Percentiles rank a stretch among this genome's conserved stretches.
Conservation (phyloP, 1,284 basidiomycete species). For the Sphaerobolus stellatus region DNA sequence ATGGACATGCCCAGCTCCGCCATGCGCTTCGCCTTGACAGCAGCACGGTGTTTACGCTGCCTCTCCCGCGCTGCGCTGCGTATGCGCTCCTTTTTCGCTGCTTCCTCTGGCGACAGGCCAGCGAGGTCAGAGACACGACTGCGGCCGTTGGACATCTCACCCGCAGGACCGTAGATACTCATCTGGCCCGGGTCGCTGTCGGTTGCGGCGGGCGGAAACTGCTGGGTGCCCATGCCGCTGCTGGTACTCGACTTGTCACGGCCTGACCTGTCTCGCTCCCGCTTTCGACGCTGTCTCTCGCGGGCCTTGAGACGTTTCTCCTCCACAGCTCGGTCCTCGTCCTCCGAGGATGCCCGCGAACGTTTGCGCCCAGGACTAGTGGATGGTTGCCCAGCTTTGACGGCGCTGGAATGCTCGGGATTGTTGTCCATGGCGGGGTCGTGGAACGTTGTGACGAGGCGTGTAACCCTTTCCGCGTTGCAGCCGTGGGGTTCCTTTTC, state of each 20-base stretch:
- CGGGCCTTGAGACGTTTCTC: slow-evolving; percentile 75
- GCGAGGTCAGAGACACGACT: not conserved
- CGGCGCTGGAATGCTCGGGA: not conserved
- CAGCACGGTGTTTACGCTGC: slow-evolving; percentile 72
- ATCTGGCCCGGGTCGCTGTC: no score
- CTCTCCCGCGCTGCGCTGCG: slow-evolving; percentile 71
- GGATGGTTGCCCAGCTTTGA: not conserved
- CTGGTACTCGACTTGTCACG: slow-evolving; percentile 26
- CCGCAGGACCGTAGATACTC: slow-evolving; percentile 9
- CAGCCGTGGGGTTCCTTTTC: not conserved
- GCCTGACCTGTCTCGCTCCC: slow-evolving; percentile 57
- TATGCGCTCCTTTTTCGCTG: slow-evolving; percentile 61
- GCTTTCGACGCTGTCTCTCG: slow-evolving; percentile 73
- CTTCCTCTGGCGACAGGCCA: slow-evolving; percentile 60
- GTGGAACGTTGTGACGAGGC: slow-evolving; percentile 15
- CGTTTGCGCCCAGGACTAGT: slow-evolving; percentile 6
- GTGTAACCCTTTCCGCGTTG: slow-evolving; percentile 7
- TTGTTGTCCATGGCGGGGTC: slow-evolving; percentile 9
- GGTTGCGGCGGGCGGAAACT: no score
- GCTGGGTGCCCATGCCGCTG: slow-evolving; percentile 26
- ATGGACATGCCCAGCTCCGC: slow-evolving; percentile 73
- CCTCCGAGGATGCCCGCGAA: slow-evolving; percentile 14
- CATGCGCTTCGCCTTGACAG: slow-evolving; percentile 75
- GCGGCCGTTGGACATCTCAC: no score
- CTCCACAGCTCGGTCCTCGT: slow-evolving; percentile 16